phyloP scores from a whole-genome alignment of 495 filamentous ascomycete genomes.

The Apodospora peruviana region DNA sequence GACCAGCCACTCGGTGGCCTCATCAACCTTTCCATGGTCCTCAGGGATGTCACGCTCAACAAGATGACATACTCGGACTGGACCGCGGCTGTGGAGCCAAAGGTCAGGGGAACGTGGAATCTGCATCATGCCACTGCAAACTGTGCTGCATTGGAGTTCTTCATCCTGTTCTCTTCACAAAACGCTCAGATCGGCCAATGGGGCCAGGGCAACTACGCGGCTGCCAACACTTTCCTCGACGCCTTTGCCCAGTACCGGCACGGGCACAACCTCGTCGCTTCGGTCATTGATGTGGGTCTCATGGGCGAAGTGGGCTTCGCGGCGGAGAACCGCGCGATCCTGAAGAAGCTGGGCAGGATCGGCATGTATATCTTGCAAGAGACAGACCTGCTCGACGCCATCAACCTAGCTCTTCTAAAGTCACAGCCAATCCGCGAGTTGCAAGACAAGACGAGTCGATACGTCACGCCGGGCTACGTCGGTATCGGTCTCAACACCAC shows the following conservation, averaged over 20 bases:
- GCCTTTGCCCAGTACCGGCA: conserved; percentile 25
- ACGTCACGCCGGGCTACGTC: no score
- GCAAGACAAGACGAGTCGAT: no score
- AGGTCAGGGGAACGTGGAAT: conserved; percentile 34
- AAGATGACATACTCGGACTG: conserved; percentile 26
- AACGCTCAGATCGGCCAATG: conserved; percentile 41
- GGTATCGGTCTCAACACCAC: no score
- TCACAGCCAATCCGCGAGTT: no score
- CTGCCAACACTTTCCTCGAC: conserved; percentile 51
- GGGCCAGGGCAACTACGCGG: conserved; percentile 51
- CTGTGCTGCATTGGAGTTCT: conserved; percentile 46
- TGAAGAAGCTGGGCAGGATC: no score
- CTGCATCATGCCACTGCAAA: conserved; percentile 21
- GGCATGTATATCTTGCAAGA: no score
- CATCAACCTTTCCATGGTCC: conserved; percentile 41
- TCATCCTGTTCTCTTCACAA: conserved; percentile 36
- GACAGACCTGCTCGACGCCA: no score
- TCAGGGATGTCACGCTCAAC: conserved; percentile 33
- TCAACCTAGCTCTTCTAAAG: no score
- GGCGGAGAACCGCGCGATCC: no score
- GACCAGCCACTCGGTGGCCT: conserved; percentile 31
- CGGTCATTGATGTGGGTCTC: conserved; percentile 21
- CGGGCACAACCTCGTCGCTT: conserved; percentile 10
- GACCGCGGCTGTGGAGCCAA: conserved; percentile 31
- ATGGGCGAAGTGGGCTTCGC: conserved; percentile 20